Percentiles rank a stretch among this genome's conserved stretches.
Evolutionary conservation across 2,329 filamentous ascomycete species (phyloP).

Genomic region (Fusarium anguioides): DNA sequence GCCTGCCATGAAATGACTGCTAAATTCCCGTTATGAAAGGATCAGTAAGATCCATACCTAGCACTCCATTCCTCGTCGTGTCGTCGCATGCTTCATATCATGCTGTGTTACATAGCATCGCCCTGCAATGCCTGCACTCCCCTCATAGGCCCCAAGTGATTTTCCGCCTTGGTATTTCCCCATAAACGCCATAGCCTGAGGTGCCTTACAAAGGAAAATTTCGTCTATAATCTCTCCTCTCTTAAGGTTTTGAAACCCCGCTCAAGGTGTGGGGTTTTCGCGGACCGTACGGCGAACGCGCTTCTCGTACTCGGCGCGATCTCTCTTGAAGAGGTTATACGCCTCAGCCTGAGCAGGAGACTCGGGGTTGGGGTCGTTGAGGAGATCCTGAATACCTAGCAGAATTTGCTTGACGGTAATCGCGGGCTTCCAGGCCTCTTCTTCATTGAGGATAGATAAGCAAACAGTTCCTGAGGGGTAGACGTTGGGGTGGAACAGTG

Average conservation of each 20-base stretch:
- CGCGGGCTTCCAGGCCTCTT: constrained; percentile 97
- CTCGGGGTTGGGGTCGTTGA: constrained; percentile 96
- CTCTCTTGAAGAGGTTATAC: constrained; percentile 96
- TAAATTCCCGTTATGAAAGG: constrained; percentile 4
- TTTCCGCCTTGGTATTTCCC: constrained; percentile 48
- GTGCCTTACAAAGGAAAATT: constrained; percentile 32
- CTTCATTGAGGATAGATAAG: constrained; percentile 96
- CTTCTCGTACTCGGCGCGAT: constrained; percentile 86
- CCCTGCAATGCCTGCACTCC: constrained; percentile 7
- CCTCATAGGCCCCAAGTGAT: constrained; percentile 30
- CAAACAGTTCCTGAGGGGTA: constrained; percentile 98
- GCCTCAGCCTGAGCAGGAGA: constrained; percentile 97
- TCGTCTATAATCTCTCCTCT: constrained; percentile 24
- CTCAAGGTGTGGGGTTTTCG: constrained; percentile 82
- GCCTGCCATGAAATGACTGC: constrained; percentile 1
- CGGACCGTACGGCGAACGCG: constrained; percentile 87
- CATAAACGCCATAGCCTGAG: constrained; percentile 47
- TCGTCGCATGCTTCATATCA: constrained; percentile 28
- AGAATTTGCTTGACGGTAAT: constrained; percentile 99
- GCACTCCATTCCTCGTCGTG: constrained; percentile 2
- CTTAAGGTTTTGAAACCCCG: neutral
- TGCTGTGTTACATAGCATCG: constrained; percentile 19
- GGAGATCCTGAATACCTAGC: constrained; percentile 92
- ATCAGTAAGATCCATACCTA: constrained; percentile 1
- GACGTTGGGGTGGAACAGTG: constrained; percentile 97